Conservation (phyloP, 139 green algal species). For the Coelastrella sp. region DNA sequence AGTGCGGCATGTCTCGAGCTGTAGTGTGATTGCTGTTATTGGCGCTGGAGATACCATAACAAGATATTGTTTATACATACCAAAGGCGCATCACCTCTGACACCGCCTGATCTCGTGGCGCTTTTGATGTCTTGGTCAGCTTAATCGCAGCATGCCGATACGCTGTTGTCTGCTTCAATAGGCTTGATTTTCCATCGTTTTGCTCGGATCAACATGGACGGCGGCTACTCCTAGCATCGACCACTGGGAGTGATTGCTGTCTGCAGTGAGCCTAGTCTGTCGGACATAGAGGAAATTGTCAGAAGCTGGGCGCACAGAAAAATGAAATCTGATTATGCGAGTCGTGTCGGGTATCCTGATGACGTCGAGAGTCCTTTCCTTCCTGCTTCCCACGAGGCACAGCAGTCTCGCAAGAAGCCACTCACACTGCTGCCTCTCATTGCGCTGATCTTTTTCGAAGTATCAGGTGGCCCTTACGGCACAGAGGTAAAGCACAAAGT, state of each 20-base stretch:
- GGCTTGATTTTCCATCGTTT: neutral
- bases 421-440: conserved; percentile 90
- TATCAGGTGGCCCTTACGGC: conserved; percentile 95
- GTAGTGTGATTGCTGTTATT: neutral
- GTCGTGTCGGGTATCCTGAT: neutral
- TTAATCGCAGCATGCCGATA: neutral
- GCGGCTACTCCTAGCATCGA: neutral
- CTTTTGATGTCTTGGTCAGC: neutral
- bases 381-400: neutral
- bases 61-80: too few relatives aligned
- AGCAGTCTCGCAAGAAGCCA: conserved; percentile 46
- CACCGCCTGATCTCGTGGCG: too few relatives aligned
- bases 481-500: conserved; percentile 77
- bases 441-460: conserved; percentile 97
- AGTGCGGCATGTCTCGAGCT: neutral
- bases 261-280: neutral
- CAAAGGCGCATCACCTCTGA: too few relatives aligned
- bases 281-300: neutral
- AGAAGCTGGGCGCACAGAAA: neutral
- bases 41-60: too few relatives aligned
- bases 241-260: neutral
- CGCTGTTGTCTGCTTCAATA: neutral
- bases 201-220: neutral
- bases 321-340: neutral
- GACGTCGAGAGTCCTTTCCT: conserved; percentile 4